Evolutionary conservation across 2,329 filamentous ascomycete species (phyloP), one percentile per base, ranked within the genome.

Genomic region (Ophioceras dolichostomum): DNA sequence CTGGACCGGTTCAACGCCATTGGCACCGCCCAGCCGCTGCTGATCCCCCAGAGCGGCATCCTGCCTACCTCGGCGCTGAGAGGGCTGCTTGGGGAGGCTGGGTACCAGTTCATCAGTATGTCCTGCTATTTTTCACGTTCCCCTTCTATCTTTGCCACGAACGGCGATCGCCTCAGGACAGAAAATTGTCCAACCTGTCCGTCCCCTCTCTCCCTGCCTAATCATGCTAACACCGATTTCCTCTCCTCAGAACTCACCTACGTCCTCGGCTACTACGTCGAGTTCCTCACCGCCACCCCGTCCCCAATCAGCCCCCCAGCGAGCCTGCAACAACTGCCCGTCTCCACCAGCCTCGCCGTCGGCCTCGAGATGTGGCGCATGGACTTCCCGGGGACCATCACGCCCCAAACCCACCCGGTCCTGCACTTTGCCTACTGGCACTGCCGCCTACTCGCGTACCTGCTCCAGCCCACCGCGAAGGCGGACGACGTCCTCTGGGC

Each of bases 1-100:
- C 68, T 86, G 44, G 81, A 86, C 49, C 70, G 79, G 13, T 86
- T 79, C 78, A 75, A 83, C 50, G 76, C 81, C 4, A 68, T 76
- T n/a, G 76, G 74, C 17, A 79, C 71, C 4, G 74, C 72, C 10
- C 74, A 68, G 42, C 74, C 78, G 4, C 48, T 74, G 10, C 64
- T 78, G 40, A 74, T 86, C 40, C 73, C 72, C 2, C 72, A 81
- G 45, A 67, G 71, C 42, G 73, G 66, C 37, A 67, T 77, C 6
- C 68, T 80, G 12, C 58, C 80, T 18, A 60, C 71, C 5, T 67
- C 70, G 1, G 73, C 75, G 33, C 66, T 86, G 40, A 67, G 70
- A 42, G 56, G 59, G 13, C 53, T 80, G 7, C 59, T 85, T 4
- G 80, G 79, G 26, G 73, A 80, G 33, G 63, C 65, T 16, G 69